A percentile compares a stretch with the other conserved stretches of the same genome.
Conservation (phyloP, 345 rosid species). For the Erucastrum elatum region DNA sequence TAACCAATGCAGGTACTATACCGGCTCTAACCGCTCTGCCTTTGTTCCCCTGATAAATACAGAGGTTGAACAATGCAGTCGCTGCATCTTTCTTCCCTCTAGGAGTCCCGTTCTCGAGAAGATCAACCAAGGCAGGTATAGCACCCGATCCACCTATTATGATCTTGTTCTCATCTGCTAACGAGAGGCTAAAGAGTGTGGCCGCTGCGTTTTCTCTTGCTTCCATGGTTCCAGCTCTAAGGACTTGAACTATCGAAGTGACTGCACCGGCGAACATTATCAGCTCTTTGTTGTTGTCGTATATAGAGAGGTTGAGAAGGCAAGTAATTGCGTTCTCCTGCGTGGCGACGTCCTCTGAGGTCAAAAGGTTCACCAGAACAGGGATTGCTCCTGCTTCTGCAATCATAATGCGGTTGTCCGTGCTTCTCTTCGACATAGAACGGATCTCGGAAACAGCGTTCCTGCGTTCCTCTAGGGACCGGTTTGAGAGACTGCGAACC, state of each 20-base stretch:
- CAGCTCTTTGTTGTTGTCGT: slow-evolving; percentile 41
- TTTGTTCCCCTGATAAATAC: slow-evolving; percentile 76
- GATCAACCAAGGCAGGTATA: slow-evolving; percentile 46
- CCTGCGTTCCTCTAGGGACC: slow-evolving; percentile 66
- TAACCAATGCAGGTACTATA: slow-evolving; percentile 73
- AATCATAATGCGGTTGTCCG: slow-evolving; percentile 66
- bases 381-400: slow-evolving; percentile 70
- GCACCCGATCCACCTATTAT: slow-evolving; percentile 59
- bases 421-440: slow-evolving; percentile 70
- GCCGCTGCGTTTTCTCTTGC: slow-evolving; percentile 48
- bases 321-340: slow-evolving; percentile 41
- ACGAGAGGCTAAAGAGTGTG: slow-evolving; percentile 51
- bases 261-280: slow-evolving; percentile 41
- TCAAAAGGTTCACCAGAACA: slow-evolving; percentile 27
- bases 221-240: slow-evolving; percentile 39
- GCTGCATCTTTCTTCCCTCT: slow-evolving; percentile 63
- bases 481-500: slow-evolving; percentile 60
- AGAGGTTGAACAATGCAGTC: slow-evolving; percentile 78
- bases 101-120: slow-evolving; percentile 49
- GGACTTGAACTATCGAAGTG: slow-evolving; percentile 39
- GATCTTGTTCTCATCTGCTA: slow-evolving; percentile 53
- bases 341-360: slow-evolving; percentile 32
- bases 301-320: slow-evolving; percentile 40
- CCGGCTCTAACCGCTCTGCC: slow-evolving; percentile 77
- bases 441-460: slow-evolving; percentile 80